A percentile compares a stretch with the other conserved stretches of the same genome.
Evolutionary conservation across 2,329 filamentous ascomycete genomes (phyloP).

Genomic region (Trichoderma guizhouense): DNA sequence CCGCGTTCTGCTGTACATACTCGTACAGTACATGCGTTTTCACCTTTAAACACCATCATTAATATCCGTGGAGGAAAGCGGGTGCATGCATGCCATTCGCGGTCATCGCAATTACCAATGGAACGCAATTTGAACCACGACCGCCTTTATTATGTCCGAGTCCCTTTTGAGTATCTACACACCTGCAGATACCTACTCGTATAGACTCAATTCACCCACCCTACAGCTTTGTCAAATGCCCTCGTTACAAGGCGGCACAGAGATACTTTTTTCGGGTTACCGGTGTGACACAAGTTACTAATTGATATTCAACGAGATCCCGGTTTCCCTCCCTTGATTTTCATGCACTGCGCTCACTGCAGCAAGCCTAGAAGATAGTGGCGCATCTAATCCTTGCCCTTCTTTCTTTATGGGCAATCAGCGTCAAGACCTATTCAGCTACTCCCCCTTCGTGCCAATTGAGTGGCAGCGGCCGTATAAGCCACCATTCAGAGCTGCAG

Average conservation of each 20-base stretch:
- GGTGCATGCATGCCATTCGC: not conserved
- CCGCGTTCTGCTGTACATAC: not conserved
- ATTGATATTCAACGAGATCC: not conserved
- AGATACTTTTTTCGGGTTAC: not conserved
- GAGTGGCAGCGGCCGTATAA: too few relatives aligned
- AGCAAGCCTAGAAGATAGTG: not conserved
- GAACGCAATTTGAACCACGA: not conserved
- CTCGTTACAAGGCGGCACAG: not conserved
- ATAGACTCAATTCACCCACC: not conserved
- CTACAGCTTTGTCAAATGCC: not conserved
- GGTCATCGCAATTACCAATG: not conserved
- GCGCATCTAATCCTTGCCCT: not conserved
- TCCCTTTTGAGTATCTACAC: not conserved
- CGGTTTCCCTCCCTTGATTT: not conserved
- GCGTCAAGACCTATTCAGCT: not conserved
- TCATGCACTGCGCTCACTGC: not conserved
- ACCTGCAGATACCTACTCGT: not conserved
- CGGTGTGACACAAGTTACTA: not conserved
- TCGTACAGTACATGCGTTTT: not conserved
- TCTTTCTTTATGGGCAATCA: not conserved
- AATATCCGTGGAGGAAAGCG: not conserved
- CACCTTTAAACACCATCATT: not conserved
- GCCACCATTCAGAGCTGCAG: not conserved
- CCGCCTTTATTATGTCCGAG: not conserved
- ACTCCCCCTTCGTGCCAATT: not conserved